Percentiles rank a stretch among this genome's conserved stretches.
phyloP scores from a whole-genome alignment of 805 yeast species.

The Nakazawaea ishiwadae region DNA sequence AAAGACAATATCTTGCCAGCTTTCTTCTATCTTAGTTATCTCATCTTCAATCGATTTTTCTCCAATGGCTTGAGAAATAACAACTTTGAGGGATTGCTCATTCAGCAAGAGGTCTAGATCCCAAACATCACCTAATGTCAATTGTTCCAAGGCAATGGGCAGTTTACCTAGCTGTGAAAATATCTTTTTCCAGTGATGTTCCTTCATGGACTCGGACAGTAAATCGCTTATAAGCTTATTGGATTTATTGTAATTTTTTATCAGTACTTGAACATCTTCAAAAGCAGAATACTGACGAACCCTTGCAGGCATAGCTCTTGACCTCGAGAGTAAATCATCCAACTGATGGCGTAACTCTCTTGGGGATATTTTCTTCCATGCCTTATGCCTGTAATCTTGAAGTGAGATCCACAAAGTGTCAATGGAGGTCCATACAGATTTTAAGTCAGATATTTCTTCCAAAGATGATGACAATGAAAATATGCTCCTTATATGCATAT shows the following conservation, averaged over 20 bases:
- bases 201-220: slow-evolving; percentile 51
- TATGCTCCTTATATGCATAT: slow-evolving; percentile 22
- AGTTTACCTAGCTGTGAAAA: slow-evolving; percentile 28
- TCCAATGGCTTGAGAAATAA: slow-evolving; percentile 63
- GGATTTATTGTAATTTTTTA: slow-evolving; percentile 37
- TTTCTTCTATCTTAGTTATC: slow-evolving; percentile 40
- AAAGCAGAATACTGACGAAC: slow-evolving; percentile 68
- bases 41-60: slow-evolving; percentile 64
- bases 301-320: slow-evolving; percentile 50
- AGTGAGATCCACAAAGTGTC: slow-evolving; percentile 45
- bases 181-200: slow-evolving; percentile 62
- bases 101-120: slow-evolving; percentile 44
- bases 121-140: slow-evolving; percentile 61
- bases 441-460: slow-evolving; percentile 52
- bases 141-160: slow-evolving; percentile 15
- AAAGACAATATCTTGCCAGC: slow-evolving; percentile 53
- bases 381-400: slow-evolving; percentile 31
- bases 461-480: slow-evolving; percentile 10
- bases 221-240: slow-evolving; percentile 38
- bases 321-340: slow-evolving; percentile 41
- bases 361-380: slow-evolving; percentile 48
- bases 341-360: slow-evolving; percentile 40
- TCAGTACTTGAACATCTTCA: slow-evolving; percentile 43
- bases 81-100: slow-evolving; percentile 38
- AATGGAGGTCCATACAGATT: slow-evolving; percentile 60